Base-by-base conservation (phyloP, 1,284 basidiomycete genomes). In the Irpex sp. region DNA sequence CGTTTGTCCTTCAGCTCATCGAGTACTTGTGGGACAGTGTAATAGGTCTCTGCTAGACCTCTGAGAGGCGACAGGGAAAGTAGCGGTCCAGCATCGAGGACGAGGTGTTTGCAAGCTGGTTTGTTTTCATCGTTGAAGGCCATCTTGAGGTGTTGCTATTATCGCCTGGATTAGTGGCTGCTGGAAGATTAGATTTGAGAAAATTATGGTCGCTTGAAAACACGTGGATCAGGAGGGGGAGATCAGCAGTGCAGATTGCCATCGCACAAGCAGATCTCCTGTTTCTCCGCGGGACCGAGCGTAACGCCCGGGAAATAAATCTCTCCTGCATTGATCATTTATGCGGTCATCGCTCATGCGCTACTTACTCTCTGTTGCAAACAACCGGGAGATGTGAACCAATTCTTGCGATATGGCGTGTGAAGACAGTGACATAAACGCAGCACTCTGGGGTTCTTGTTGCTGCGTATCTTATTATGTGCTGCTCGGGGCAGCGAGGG, bases 41-140 rank as follows among this genome's bases (percentile, higher is more conserved):
- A 79, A 75, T 92, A 97, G 37, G 84, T 85, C 68, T 88, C 82
- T 13, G 96, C 93, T 36, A 97, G 80, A 9, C 93, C 93, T 15
- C 93, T 84, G 19, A 97, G 82, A 1, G 95, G 93, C 0, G 92
- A 89, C 2, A 96, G 81, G 2, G 93, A 92, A 4, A 98, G 85
- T 1, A 98, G 81, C 1, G 96, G 95, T 1, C 94, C 95, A 0
- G 95, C 91, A 83, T 98, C 96, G 60, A 98, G 88, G 5, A 98
- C 89, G 8, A 98, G 84, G 67, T 85, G 86, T 75, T 86, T 89
- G 77, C 94, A 92, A 62, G 80, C 81, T 19, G 79, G 70, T 63
- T 72, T 69, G 40, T 66, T 54, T 65, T 63, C 34, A 64, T 67
- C 63, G n/a, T 70, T 68, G 58, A 66, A 60, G 36, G 71, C 64